phyloP scores from a whole-genome alignment of 1,284 basidiomycete genomes.

The Malassezia nana region DNA sequence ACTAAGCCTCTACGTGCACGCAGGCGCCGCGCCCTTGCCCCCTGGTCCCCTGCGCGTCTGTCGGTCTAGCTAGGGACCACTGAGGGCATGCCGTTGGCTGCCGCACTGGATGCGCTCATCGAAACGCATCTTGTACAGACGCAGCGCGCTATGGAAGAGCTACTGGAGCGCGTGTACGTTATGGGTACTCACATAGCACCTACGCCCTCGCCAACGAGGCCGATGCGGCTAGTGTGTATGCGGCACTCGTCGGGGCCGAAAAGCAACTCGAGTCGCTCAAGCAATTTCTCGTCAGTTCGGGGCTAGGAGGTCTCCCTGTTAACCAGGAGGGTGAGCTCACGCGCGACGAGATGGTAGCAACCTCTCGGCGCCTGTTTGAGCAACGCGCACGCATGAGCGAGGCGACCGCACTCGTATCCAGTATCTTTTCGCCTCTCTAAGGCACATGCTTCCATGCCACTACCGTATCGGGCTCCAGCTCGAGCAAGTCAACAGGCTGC shows the following conservation, averaged over 20 bases:
- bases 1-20: slow-evolving; percentile 2
- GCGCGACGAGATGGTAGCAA: neutral
- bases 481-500: neutral
- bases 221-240: neutral
- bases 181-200: neutral
- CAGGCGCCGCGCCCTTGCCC: neutral
- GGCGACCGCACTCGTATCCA: slow-evolving; percentile 8
- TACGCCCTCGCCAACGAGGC: neutral
- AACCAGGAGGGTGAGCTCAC: neutral
- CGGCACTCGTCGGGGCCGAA: neutral
- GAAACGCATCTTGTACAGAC: neutral
- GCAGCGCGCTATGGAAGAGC: neutral
- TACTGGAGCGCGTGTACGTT: slow-evolving; percentile 11
- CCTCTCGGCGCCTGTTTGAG: slow-evolving; percentile 8
- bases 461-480: slow-evolving; percentile 2
- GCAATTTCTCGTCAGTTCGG: neutral
- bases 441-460: neutral
- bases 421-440: slow-evolving; percentile 4
- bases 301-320: slow-evolving; percentile 11
- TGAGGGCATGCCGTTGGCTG: neutral
- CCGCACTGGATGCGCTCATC: neutral
- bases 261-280: neutral
- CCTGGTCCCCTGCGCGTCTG: neutral
- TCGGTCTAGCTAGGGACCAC: neutral
- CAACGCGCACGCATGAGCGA: slow-evolving; percentile 14